These are phyloP conservation scores for Cajanus cajan DNA, from an alignment of 306 rosid species.

Conservation along the genomic window DNA sequence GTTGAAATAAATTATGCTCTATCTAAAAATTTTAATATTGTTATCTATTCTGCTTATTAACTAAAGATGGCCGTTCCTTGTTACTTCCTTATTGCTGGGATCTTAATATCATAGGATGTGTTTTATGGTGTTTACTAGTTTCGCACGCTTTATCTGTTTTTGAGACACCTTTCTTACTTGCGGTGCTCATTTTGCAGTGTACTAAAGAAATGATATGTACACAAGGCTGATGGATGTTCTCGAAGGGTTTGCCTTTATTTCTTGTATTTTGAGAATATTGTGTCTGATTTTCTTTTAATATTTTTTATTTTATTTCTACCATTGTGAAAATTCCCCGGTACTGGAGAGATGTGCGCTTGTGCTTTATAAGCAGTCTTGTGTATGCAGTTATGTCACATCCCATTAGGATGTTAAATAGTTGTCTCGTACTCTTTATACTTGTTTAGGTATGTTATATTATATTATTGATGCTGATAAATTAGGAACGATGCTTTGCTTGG, in stretches of 20 bases:
- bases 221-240: conserved; percentile 18
- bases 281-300: conserved; percentile 31
- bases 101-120: neutral
- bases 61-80: neutral
- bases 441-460: neutral
- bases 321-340: conserved; percentile 15
- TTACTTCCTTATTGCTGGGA: neutral
- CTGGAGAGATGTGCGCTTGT: conserved; percentile 15
- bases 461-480: neutral
- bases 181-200: conserved; percentile 57
- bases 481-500: neutral
- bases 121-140: neutral
- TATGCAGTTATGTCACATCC: conserved; percentile 29
- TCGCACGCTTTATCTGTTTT: neutral
- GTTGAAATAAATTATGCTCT: neutral
- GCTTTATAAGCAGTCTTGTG: neutral
- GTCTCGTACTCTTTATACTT: neutral
- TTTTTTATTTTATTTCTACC: neutral
- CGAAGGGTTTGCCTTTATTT: conserved; percentile 27
- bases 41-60: neutral
- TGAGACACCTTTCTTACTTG: conserved; percentile 23
- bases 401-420: conserved; percentile 6
- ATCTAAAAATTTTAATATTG: neutral
- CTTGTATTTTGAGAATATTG: conserved; percentile 25
- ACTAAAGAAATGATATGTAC: conserved; percentile 72